phyloP scores from a whole-genome alignment of 306 rosid genomes.

The Cucurbita moschata region DNA sequence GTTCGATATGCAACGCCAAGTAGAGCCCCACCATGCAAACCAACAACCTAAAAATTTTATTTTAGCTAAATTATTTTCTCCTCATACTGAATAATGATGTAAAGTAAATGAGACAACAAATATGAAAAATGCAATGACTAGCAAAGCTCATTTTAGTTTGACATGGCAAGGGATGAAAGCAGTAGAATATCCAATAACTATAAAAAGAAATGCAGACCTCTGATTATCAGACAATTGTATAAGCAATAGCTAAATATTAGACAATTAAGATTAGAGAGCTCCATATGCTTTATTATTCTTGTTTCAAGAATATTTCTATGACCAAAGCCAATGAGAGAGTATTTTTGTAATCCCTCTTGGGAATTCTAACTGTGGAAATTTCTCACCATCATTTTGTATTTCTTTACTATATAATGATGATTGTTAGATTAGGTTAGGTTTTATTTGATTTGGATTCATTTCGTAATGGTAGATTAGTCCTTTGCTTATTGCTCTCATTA shows the following conservation, averaged over 20 bases:
- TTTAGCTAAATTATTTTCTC: conserved; percentile 11
- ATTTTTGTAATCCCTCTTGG: background rate
- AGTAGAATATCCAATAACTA: background rate
- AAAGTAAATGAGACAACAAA: background rate
- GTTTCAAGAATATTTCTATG: background rate
- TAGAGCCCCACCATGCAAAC: conserved; percentile 96
- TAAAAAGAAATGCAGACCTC: background rate
- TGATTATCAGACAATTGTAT: background rate
- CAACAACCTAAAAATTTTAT: conserved; percentile 55
- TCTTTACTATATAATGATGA: background rate
- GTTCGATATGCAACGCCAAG: conserved; percentile 96
- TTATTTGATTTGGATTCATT: too few species aligned
- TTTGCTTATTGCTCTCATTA: too few species aligned
- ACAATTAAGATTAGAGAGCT: background rate
- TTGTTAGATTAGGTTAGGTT: too few species aligned
- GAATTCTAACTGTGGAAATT: background rate
- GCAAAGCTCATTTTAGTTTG: background rate
- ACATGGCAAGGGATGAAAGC: background rate
- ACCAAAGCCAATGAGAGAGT: background rate
- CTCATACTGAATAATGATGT: background rate
- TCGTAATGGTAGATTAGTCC: too few species aligned
- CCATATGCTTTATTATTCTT: background rate
- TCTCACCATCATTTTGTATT: background rate
- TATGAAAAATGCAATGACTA: background rate
- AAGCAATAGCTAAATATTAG: background rate